phyloP scores from a whole-genome alignment of 768 basidiomycete species.

The Agaricus sinodeliciosus region DNA sequence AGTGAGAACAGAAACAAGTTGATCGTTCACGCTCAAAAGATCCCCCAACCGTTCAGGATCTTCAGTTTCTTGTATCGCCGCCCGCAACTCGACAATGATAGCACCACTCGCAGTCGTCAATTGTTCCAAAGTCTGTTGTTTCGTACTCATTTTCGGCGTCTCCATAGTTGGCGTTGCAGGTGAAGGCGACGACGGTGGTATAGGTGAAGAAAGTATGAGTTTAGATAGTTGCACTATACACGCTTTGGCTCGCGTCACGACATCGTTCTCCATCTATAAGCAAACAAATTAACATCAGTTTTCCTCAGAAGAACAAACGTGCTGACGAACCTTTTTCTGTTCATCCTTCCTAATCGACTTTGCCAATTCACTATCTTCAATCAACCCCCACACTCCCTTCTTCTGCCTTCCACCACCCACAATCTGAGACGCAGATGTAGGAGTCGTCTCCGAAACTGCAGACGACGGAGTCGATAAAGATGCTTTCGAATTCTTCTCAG shows the following conservation, averaged over 20 bases:
- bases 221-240: conserved; percentile 34
- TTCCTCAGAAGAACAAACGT: too few relatives aligned
- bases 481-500: conserved; percentile 38
- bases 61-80: conserved; percentile 42
- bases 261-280: conserved; percentile 36
- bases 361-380: conserved; percentile 80
- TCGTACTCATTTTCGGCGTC: conserved; percentile 2
- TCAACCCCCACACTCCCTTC: conserved; percentile 79
- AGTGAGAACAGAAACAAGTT: conserved; percentile 52
- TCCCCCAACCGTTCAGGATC: conserved; percentile 60
- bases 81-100: conserved; percentile 43
- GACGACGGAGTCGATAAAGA: conserved; percentile 13
- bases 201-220: conserved; percentile 14
- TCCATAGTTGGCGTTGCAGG: not conserved
- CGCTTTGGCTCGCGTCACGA: conserved; percentile 40
- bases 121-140: conserved; percentile 20
- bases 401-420: conserved; percentile 46
- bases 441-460: not conserved
- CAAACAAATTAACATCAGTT: too few relatives aligned
- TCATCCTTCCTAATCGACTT: conserved; percentile 54
- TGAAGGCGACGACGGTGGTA: conserved; percentile 15
- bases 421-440: conserved; percentile 9
- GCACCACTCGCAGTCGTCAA: conserved; percentile 42
- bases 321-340: conserved; percentile 55
- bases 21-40: conserved; percentile 68